These are phyloP conservation scores for Dissophora globulifera DNA, from an alignment of 192 early-diverging fungal species.

Conservation along the genomic window DNA sequence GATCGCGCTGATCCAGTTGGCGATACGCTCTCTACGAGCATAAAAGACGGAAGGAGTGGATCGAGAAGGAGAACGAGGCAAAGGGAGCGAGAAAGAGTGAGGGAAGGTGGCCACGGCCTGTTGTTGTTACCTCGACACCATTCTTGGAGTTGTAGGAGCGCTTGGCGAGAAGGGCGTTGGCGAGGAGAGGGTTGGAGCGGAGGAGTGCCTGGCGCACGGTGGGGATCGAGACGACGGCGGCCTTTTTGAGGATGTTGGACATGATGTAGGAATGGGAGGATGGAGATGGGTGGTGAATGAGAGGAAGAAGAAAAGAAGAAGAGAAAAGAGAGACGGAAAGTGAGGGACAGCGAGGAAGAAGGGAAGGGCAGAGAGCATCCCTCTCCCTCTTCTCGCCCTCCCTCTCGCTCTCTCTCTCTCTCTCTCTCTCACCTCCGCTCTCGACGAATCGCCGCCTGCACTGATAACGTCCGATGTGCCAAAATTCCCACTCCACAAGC, in stretches of 20 bases:
- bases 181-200: constrained; percentile 50
- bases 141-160: constrained; percentile 49
- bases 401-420: neutral
- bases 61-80: too few species aligned
- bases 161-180: constrained; percentile 40
- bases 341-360: neutral
- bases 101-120: neutral
- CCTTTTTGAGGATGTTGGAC: constrained; percentile 49
- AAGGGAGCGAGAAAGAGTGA: constrained; percentile 3
- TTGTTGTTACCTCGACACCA: constrained; percentile 49
- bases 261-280: constrained; percentile 14
- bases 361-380: constrained; percentile 1
- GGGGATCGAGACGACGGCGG: constrained; percentile 51
- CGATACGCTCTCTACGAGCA: too few species aligned
- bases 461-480: too few species aligned
- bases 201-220: constrained; percentile 45
- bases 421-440: neutral
- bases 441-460: too few species aligned
- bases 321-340: constrained; percentile 4
- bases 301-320: neutral
- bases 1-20: too few species aligned
- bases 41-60: too few species aligned
- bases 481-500: too few species aligned
- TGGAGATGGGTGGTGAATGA: neutral
- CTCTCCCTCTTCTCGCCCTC: too few species aligned